These are phyloP conservation scores for Elaeis guineensis DNA, from an alignment of 176 grass and related monocot genomes.

Conservation along the genomic window DNA sequence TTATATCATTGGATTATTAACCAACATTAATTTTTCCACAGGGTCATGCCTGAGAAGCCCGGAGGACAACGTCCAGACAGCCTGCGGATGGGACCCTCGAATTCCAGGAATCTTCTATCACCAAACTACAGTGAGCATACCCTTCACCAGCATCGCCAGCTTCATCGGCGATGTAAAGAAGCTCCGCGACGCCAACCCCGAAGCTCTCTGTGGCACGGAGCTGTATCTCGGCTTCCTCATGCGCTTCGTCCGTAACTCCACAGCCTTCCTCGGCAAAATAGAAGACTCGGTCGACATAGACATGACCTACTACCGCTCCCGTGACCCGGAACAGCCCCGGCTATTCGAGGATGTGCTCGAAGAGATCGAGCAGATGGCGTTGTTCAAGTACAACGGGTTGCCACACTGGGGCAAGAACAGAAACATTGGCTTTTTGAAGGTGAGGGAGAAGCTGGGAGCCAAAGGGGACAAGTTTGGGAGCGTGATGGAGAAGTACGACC, in stretches of 20 bases:
- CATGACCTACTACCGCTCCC: conserved; percentile 47
- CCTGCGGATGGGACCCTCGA: conserved; percentile 60
- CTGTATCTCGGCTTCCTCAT: conserved; percentile 41
- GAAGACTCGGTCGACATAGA: conserved; percentile 46
- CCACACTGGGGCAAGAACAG: conserved; percentile 74
- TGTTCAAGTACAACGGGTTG: conserved; percentile 45
- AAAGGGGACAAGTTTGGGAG: conserved; percentile 21
- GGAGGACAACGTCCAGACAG: conserved; percentile 37
- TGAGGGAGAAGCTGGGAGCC: conserved; percentile 13
- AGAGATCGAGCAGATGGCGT: conserved; percentile 56
- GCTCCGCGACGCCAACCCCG: conserved; percentile 37
- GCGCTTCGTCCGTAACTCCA: conserved; percentile 35
- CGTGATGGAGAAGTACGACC: conserved; percentile 35
- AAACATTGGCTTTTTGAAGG: conserved; percentile 32
- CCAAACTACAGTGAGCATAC: conserved; percentile 43
- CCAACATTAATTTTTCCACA: neutral
- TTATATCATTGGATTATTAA: no score
- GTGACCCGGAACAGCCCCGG: conserved; percentile 19
- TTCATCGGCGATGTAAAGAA: conserved; percentile 48
- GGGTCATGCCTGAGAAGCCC: conserved; percentile 18
- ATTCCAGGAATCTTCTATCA: conserved; percentile 28
- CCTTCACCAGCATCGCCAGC: conserved; percentile 16
- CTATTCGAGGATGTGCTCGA: conserved; percentile 33
- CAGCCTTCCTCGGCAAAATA: conserved; percentile 37
- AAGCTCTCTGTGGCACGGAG: conserved; percentile 43